Conservation (phyloP, 352 stramenopile genomes). For the Phytophthora palmivora region DNA sequence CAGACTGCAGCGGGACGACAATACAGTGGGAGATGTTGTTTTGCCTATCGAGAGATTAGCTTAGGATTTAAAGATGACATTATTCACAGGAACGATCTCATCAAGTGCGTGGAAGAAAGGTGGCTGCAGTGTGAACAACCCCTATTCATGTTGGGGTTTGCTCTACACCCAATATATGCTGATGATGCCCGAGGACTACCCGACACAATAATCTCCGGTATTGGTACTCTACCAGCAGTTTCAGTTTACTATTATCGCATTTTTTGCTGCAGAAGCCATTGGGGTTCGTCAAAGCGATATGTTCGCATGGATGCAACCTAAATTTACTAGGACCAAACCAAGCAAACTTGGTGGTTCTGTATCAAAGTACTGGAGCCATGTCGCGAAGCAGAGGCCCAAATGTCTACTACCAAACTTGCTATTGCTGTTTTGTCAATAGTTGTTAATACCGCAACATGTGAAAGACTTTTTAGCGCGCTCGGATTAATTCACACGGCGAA, state of each 20-base stretch:
- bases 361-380: background rate
- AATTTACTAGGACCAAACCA: background rate
- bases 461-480: background rate
- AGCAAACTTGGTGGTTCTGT: background rate
- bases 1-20: background rate
- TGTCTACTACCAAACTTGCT: background rate
- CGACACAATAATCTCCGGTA: background rate
- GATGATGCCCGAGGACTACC: background rate
- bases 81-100: background rate
- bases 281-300: background rate
- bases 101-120: background rate
- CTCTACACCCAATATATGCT: background rate
- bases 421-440: background rate
- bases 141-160: conserved; percentile 1
- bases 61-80: background rate
- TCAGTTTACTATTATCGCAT: conserved; percentile 5
- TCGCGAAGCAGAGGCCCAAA: background rate
- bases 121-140: too few species aligned
- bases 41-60: background rate
- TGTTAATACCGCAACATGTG: background rate
- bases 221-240: background rate
- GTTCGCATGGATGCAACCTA: background rate
- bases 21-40: background rate
- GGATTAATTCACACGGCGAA: background rate
- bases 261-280: background rate